Conservation (phyloP, 2,329 filamentous ascomycete species). For the Nemania sp. region DNA sequence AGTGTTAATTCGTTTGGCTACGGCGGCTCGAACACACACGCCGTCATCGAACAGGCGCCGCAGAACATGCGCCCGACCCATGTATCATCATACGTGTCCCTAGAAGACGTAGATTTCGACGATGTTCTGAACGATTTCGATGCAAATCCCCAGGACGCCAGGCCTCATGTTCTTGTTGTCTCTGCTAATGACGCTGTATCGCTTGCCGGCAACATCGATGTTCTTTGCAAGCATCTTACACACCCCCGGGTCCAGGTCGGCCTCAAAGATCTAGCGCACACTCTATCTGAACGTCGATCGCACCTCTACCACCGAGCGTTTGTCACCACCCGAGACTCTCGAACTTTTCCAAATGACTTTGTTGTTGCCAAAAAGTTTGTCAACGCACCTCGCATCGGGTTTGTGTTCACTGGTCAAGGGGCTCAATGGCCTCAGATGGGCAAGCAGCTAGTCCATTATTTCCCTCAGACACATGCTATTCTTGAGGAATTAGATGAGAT, state of each 20-base stretch:
- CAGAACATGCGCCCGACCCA: not conserved
- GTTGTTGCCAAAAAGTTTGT: not conserved
- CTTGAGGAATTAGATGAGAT: slow-evolving; percentile 24
- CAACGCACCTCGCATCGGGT: slow-evolving; percentile 8
- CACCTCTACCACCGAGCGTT: slow-evolving; percentile 30
- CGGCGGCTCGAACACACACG: slow-evolving; percentile 12
- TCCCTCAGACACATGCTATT: slow-evolving; percentile 2
- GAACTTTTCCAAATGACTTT: slow-evolving; percentile 2
- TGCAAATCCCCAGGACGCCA: no score
- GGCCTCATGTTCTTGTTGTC: not conserved
- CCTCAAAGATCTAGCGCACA: slow-evolving; percentile 4
- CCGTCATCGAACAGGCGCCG: slow-evolving; percentile 1
- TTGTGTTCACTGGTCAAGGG: slow-evolving; percentile 32
- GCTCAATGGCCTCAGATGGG: slow-evolving; percentile 34
- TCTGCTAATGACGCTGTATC: not conserved
- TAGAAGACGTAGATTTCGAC: not conserved
- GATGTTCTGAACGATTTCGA: not conserved
- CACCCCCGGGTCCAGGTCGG: slow-evolving; percentile 1
- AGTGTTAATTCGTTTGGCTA: slow-evolving; percentile 14
- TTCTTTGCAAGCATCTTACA: not conserved
- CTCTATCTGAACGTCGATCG: slow-evolving; percentile 3
- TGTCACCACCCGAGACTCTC: slow-evolving; percentile 10
- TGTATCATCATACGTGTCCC: not conserved
- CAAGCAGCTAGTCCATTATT: slow-evolving; percentile 9
- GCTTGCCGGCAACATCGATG: not conserved